Evolutionary conservation across 1,284 basidiomycete genomes (phyloP).

Genomic region (Apiotrichum porosum): DNA sequence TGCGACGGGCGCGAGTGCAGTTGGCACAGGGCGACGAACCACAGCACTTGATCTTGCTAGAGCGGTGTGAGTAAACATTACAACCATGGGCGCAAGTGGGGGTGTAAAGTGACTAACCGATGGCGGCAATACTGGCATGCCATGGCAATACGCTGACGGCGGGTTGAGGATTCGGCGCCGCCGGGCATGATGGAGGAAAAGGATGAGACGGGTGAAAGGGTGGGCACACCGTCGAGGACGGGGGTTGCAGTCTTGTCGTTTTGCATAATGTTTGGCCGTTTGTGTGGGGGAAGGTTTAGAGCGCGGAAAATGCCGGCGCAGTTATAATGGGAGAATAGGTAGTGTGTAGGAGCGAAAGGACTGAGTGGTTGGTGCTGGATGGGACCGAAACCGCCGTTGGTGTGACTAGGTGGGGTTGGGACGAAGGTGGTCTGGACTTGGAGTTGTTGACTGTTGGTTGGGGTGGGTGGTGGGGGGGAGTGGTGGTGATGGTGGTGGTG

Average conservation of each 20-base stretch:
- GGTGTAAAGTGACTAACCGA: slow-evolving; percentile 28
- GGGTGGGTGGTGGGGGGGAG: not conserved
- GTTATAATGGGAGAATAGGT: too few species aligned
- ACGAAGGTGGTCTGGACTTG: not conserved
- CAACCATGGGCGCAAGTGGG: not conserved
- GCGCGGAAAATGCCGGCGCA: too few species aligned
- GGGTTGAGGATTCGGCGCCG: slow-evolving; percentile 23
- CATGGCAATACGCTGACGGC: slow-evolving; percentile 43
- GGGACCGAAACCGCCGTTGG: too few species aligned
- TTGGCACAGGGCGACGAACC: slow-evolving; percentile 45
- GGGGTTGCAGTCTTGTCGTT: slow-evolving; percentile 6
- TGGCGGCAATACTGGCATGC: slow-evolving; percentile 47
- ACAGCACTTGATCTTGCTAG: slow-evolving; percentile 48
- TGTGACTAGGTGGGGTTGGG: not conserved
- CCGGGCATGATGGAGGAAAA: slow-evolving; percentile 15
- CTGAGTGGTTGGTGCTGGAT: too few species aligned
- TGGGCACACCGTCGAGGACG: slow-evolving; percentile 1
- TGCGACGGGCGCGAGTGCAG: slow-evolving; percentile 42
- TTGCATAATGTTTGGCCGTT: slow-evolving; percentile 7
- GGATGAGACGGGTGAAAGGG: slow-evolving; percentile 2
- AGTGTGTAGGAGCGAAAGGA: too few species aligned
- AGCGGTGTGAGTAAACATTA: slow-evolving; percentile 1
- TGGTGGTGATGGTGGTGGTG: not conserved
- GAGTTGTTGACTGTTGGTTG: too few species aligned
- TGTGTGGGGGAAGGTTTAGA: not conserved